Percentiles rank a stretch among this genome's conserved stretches.
phyloP scores from a whole-genome alignment of 768 basidiomycete species.

The Mycena vulgaris region DNA sequence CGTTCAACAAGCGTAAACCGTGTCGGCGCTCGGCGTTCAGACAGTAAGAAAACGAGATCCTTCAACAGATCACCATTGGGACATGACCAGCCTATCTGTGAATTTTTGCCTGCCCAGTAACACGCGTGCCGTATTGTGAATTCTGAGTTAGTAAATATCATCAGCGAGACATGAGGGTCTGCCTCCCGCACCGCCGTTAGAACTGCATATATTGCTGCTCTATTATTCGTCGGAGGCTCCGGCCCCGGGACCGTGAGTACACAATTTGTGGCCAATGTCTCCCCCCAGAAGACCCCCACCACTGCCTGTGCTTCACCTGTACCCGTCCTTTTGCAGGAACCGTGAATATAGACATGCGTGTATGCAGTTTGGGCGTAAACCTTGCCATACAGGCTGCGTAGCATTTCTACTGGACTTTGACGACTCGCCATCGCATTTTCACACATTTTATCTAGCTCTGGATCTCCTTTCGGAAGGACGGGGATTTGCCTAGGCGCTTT shows the following conservation, averaged over 20 bases:
- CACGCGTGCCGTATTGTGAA: slow-evolving; percentile 1
- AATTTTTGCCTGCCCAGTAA: slow-evolving; percentile 15
- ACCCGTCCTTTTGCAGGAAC: background rate
- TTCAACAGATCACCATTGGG: slow-evolving; percentile 9
- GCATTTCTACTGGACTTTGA: slow-evolving; percentile 7
- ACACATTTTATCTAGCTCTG: background rate
- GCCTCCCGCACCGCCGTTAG: background rate
- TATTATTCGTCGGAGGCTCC: background rate
- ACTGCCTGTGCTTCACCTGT: background rate
- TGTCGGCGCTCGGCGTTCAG: background rate
- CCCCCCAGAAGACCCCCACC: slow-evolving; percentile 8
- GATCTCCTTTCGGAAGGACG: background rate
- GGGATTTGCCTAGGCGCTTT: background rate
- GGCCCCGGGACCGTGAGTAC: background rate
- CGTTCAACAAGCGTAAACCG: background rate
- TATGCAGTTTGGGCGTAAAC: background rate
- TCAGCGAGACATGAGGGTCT: background rate
- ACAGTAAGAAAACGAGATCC: background rate
- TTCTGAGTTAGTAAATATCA: background rate
- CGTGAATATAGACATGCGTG: background rate
- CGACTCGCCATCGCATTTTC: slow-evolving; percentile 3
- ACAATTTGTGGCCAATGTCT: background rate
- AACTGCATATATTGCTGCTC: background rate
- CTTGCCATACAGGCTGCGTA: background rate
- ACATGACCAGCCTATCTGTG: slow-evolving; percentile 6